Percentiles rank a stretch among this genome's conserved stretches.
Evolutionary conservation across 163 green algal genomes (phyloP).

Genomic region (Chlorella variabilis): DNA sequence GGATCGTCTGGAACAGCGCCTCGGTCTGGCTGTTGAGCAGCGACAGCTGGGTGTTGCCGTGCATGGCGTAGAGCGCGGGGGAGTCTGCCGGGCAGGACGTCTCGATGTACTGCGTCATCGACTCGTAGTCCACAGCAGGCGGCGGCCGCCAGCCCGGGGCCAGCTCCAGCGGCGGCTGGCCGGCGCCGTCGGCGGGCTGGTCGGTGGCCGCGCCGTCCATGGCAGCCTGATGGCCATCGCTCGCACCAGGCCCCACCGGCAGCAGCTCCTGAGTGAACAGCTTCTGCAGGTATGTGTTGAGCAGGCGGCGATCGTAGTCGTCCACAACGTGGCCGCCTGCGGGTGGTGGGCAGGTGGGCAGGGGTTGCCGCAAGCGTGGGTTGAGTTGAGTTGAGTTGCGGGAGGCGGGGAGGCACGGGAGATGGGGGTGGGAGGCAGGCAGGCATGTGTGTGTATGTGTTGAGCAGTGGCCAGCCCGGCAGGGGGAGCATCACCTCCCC

Average conservation of each 20-base stretch:
- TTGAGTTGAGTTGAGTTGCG: too few relatives aligned
- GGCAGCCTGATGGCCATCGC: too few relatives aligned
- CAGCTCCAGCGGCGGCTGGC: not conserved
- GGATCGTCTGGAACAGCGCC: constrained; percentile 86
- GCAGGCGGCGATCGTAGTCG: constrained; percentile 77
- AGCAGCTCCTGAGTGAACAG: constrained; percentile 5
- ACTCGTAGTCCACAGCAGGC: constrained; percentile 65
- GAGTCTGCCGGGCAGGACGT: constrained; percentile 77
- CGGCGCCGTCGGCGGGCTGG: not conserved
- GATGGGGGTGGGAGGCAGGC: too few relatives aligned
- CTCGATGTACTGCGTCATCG: constrained; percentile 83
- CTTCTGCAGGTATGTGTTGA: constrained; percentile 24
- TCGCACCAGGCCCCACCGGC: not conserved
- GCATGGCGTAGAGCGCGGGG: constrained; percentile 88
- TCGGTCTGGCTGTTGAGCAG: constrained; percentile 86
- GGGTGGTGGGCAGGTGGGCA: too few relatives aligned
- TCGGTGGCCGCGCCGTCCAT: not conserved
- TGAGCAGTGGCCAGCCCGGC: too few relatives aligned
- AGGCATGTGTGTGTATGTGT: too few relatives aligned
- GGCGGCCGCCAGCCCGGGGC: constrained; percentile 82
- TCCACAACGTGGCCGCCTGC: constrained; percentile 84
- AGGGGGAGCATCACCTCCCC: too few relatives aligned
- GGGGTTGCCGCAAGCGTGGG: too few relatives aligned
- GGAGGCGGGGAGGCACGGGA: too few relatives aligned
- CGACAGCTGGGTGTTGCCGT: constrained; percentile 86